Evolutionary conservation across 2,329 filamentous ascomycete species (phyloP).

Genomic region (Fusarium sp.): DNA sequence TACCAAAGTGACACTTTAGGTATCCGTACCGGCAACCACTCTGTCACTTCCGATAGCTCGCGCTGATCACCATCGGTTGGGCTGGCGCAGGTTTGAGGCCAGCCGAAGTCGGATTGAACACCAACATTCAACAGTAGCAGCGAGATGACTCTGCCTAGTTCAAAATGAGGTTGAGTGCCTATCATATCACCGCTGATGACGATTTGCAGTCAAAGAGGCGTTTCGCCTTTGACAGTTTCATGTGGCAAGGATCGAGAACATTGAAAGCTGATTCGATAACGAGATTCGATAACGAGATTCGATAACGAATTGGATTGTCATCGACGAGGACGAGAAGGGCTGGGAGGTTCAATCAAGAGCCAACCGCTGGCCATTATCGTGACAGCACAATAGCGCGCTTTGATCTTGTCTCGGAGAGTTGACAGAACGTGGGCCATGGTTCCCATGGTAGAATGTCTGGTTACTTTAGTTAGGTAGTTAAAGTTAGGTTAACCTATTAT

Average conservation of each 20-base stretch:
- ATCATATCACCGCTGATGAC: neutral
- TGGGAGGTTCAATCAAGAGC: neutral
- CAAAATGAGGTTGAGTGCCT: neutral
- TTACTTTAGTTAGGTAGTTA: neutral
- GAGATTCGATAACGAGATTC: neutral
- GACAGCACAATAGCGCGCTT: neutral
- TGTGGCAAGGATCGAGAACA: neutral
- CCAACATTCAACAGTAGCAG: neutral
- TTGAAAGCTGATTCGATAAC: neutral
- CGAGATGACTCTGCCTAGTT: neutral
- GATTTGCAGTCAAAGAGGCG: neutral
- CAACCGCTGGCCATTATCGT: neutral
- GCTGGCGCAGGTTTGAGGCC: slow-evolving; percentile 31
- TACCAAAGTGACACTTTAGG: slow-evolving; percentile 33
- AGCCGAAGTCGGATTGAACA: slow-evolving; percentile 21
- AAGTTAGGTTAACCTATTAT: neutral
- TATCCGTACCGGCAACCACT: slow-evolving; percentile 28
- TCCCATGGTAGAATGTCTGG: neutral
- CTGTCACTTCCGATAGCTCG: slow-evolving; percentile 36
- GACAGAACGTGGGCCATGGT: neutral
- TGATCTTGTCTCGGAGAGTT: neutral
- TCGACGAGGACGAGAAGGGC: neutral
- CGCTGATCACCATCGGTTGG: slow-evolving; percentile 26
- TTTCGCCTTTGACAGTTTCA: neutral
- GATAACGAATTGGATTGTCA: neutral